phyloP scores from a whole-genome alignment of 73 alveolate species.

The Breviolum minutum region DNA sequence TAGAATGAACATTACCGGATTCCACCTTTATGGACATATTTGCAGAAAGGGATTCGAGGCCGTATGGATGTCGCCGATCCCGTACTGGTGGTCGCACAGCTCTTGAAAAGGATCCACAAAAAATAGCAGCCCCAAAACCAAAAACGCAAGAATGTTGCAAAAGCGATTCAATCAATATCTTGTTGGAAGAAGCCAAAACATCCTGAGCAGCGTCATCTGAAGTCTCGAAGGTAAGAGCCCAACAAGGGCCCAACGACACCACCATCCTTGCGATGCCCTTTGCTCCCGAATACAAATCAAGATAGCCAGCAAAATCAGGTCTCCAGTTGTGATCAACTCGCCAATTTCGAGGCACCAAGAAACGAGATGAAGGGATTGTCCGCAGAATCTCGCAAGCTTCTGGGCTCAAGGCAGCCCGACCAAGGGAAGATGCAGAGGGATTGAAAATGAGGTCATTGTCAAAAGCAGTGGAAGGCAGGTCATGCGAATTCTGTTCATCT shows the following conservation, averaged over 20 bases:
- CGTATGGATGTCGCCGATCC: not conserved
- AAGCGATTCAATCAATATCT: not conserved
- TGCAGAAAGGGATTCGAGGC: not conserved
- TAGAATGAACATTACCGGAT: not conserved
- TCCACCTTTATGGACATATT: not conserved
- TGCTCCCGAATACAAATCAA: not conserved
- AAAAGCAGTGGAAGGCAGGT: too few relatives aligned
- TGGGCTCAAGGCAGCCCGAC: not conserved
- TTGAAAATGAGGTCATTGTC: too few relatives aligned
- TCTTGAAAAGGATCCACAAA: not conserved
- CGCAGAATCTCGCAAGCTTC: not conserved
- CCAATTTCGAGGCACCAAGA: not conserved
- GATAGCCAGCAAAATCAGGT: not conserved
- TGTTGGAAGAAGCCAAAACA: not conserved
- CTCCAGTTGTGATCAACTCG: not conserved
- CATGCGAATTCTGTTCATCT: too few relatives aligned
- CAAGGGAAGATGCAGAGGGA: not conserved
- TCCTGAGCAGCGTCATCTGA: not conserved
- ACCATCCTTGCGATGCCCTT: not conserved
- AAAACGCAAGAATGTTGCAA: not conserved
- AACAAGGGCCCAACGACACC: not conserved
- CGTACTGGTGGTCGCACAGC: not conserved
- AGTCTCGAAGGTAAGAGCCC: not conserved
- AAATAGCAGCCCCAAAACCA: not conserved
- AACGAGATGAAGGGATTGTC: not conserved